phyloP scores from a whole-genome alignment of 345 rosid species.

The Jatropha curcas region DNA sequence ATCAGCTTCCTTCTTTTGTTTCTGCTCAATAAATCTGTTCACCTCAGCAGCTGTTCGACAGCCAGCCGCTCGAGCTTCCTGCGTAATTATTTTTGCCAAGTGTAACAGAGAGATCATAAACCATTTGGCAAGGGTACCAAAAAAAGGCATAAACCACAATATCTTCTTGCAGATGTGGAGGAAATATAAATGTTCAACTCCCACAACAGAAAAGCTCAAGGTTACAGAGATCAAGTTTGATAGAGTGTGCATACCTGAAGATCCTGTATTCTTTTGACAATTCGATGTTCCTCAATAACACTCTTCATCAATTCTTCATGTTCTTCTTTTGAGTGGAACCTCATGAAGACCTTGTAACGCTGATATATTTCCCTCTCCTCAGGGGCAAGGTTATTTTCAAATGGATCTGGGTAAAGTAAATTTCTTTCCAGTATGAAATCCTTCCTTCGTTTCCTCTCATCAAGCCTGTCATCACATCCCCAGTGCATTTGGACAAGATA shows the following conservation, averaged over 20 bases:
- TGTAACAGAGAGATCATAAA: neutral
- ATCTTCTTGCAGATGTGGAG: neutral
- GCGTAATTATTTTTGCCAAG: constrained; percentile 18
- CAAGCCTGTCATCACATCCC: constrained; percentile 61
- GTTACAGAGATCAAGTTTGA: neutral
- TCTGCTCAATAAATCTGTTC: constrained; percentile 58
- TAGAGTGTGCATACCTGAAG: constrained; percentile 65
- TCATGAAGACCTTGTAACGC: constrained; percentile 71
- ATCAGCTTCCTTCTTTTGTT: constrained; percentile 71
- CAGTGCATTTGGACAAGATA: neutral
- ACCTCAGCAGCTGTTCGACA: constrained; percentile 64
- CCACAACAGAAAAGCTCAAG: neutral
- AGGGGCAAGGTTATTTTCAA: constrained; percentile 64
- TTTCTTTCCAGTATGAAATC: constrained; percentile 86
- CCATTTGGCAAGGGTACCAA: no score
- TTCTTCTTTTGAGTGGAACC: constrained; percentile 87
- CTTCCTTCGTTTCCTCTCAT: constrained; percentile 95
- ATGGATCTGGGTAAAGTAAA: constrained; percentile 66
- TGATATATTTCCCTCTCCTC: constrained; percentile 72
- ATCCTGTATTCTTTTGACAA: constrained; percentile 72
- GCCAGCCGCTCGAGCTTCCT: constrained; percentile 92
- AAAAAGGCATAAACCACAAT: neutral
- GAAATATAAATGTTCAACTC: neutral
- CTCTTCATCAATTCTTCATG: constrained; percentile 69
- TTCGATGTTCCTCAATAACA: constrained; percentile 66